Evolutionary conservation across 2,329 filamentous ascomycete genomes (phyloP).

Genomic region (Claviceps monticola): DNA sequence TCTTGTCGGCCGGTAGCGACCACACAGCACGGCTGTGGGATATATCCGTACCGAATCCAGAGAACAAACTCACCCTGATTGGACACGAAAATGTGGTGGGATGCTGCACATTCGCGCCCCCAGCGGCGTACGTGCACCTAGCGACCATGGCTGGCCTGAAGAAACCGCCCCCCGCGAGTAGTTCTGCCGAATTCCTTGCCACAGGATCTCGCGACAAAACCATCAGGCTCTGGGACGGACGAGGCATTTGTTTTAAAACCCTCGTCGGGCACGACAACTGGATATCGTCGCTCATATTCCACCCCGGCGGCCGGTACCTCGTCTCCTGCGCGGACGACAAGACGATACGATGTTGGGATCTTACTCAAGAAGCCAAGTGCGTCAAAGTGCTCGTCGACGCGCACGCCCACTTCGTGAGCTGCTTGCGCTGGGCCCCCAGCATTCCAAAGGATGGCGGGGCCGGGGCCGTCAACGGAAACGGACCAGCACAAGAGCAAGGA

Average conservation of each 20-base stretch:
- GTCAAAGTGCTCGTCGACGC: conserved; percentile 68
- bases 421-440: conserved; percentile 72
- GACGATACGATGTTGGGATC: conserved; percentile 85
- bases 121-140: conserved; percentile 63
- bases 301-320: conserved; percentile 83
- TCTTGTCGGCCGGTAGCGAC: conserved; percentile 71
- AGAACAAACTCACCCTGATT: conserved; percentile 63
- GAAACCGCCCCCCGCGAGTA: conserved; percentile 60
- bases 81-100: conserved; percentile 78
- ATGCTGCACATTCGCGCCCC: conserved; percentile 76
- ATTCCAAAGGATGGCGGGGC: conserved; percentile 7
- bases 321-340: conserved; percentile 82
- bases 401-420: conserved; percentile 75
- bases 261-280: conserved; percentile 87
- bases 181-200: conserved; percentile 74
- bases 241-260: conserved; percentile 73
- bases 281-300: conserved; percentile 76
- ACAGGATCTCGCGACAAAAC: conserved; percentile 84
- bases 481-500: conserved; percentile 5
- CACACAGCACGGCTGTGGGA: conserved; percentile 76
- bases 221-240: conserved; percentile 77
- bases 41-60: conserved; percentile 45
- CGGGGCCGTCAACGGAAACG: conserved; percentile 3
- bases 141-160: conserved; percentile 68
- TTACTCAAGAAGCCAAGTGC: conserved; percentile 78